A percentile compares a stretch with the other conserved stretches of the same genome.
Conservation (phyloP, 2,329 filamentous ascomycete genomes). For the Fusarium begoniae region DNA sequence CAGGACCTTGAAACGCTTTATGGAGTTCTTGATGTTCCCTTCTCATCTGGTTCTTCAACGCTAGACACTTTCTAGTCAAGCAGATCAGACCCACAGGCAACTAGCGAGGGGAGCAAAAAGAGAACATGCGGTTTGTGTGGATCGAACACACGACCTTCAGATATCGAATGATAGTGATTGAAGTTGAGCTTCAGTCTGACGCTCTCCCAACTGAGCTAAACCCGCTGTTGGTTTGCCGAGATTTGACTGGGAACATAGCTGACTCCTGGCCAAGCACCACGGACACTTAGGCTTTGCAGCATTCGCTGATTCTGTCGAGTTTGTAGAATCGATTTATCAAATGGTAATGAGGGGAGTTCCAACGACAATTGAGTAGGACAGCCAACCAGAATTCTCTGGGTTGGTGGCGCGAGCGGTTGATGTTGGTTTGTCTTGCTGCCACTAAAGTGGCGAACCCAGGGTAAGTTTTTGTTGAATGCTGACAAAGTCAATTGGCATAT, state of each 20-base stretch:
- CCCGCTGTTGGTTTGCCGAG: not conserved
- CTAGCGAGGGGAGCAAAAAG: not conserved
- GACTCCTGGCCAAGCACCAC: not conserved
- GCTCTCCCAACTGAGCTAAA: slow-evolving; percentile 16
- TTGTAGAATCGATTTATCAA: not conserved
- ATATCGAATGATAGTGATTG: slow-evolving; percentile 1
- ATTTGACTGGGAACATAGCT: not conserved
- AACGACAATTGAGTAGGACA: not conserved
- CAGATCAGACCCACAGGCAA: not conserved
- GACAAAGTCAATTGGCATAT: not conserved
- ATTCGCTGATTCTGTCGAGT: no score
- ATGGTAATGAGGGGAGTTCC: accelerated
- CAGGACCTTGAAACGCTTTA: not conserved
- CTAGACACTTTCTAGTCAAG: not conserved
- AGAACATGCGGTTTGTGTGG: not conserved
- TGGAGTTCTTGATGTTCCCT: not conserved
- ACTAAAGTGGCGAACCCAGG: not conserved
- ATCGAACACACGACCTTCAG: slow-evolving; percentile 15
- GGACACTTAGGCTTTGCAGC: not conserved
- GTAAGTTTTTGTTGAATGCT: not conserved
- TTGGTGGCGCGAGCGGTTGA: not conserved
- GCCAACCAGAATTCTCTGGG: not conserved
- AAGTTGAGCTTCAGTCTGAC: slow-evolving; percentile 11
- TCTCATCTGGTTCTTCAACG: not conserved
- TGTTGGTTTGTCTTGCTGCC: not conserved